These are phyloP conservation scores for Cucurbita ficifolia DNA, from an alignment of 306 rosid genomes.

Conservation along the genomic window DNA sequence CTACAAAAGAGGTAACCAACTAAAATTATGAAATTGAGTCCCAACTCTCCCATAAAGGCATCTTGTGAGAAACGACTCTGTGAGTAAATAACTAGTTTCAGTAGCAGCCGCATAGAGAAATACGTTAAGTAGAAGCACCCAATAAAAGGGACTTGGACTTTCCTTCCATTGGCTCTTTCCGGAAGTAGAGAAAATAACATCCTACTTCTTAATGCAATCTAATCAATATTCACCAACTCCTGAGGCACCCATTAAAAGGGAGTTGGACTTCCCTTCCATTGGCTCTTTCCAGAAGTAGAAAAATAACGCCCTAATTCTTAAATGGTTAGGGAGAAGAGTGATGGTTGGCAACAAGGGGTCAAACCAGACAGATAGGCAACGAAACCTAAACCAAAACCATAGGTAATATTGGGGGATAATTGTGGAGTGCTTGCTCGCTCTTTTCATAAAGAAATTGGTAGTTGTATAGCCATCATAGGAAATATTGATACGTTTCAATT, in stretches of 20 bases:
- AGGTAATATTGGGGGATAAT: neutral
- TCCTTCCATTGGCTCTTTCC: neutral
- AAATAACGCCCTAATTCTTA: neutral
- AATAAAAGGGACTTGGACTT: neutral
- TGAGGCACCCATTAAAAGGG: neutral
- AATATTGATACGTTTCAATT: neutral
- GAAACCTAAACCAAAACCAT: neutral
- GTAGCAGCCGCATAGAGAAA: neutral
- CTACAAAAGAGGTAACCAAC: neutral
- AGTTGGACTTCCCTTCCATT: neutral
- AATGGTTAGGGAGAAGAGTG: neutral
- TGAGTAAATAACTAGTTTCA: neutral
- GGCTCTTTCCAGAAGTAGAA: neutral
- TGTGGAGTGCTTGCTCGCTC: neutral
- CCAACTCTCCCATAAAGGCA: neutral
- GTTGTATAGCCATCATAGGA: neutral
- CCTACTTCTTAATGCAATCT: neutral
- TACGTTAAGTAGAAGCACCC: neutral
- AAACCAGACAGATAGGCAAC: neutral
- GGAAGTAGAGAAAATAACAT: neutral
- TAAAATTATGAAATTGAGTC: neutral
- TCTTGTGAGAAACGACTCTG: neutral
- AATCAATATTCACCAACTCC: neutral
- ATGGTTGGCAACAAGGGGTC: neutral
- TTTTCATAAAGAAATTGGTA: neutral